Evolutionary conservation across 139 green algal species (phyloP), one percentile per base, ranked within the genome.

Genomic region (Gonium pectorale): DNA sequence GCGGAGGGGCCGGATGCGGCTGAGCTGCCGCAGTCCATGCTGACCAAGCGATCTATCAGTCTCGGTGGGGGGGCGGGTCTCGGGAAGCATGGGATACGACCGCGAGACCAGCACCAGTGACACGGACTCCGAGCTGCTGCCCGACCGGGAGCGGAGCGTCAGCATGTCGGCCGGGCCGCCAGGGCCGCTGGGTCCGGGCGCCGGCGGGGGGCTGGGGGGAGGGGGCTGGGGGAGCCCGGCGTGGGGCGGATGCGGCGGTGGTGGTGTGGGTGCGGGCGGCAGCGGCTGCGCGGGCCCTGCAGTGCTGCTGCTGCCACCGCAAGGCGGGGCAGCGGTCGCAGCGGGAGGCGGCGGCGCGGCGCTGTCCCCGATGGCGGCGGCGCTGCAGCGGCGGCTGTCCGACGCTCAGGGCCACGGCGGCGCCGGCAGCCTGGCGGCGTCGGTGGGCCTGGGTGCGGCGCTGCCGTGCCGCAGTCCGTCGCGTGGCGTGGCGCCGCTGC

Each of bases 81-180:
- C 54, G 37, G 73, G 2, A 81, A 56, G 24, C 33, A 40, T 68
- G 7, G 4, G 60, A 5, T 17, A 7, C 44, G 0, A 29, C 54
- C 11, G 56, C 44, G 5, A 62, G 64, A 0, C 51, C 62, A n/a
- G n/a, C 19, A 49, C 43, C 21, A 66, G 43, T 44, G 77, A 83
- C 22, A 83, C 62, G n/a, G 77, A 83, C 41, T 66, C 43, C 21
- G 77, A 73, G 62, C n/a, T 52, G 11, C 6, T 69, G 40, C 37
- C 37, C 27, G 70, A 64, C 46, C 70, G 70, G 29, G 49, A 64
- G 51, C 70, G 46, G 29, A 27, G 4, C 21, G 70, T 62, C 19
- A 77, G 41, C 26, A 17, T 56, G 49, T 56, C 13, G 49, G 49
- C 13, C 13, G 13, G 13, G 13, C 13, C 13, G 49, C 17, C 49